Base-by-base conservation (phyloP, 345 rosid species). In the Salix koriyanagi region DNA sequence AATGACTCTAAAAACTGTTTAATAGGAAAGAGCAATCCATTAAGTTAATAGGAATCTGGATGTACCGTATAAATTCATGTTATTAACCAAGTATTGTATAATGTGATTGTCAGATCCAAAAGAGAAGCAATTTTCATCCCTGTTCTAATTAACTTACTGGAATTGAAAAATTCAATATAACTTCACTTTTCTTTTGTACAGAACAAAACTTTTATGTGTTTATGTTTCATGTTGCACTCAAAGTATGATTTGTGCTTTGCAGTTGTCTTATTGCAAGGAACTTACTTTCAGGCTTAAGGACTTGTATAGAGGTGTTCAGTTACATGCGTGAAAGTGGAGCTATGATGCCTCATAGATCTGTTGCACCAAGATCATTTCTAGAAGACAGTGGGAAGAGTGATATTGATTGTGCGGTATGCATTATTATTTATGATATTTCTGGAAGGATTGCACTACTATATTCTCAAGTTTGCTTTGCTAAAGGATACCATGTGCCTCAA, bases 221-320 rank as follows among this genome's bases (percentile, higher is more conserved):
- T 52, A 21, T 60, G 32, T 68, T 39, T 75, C 66, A 28, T 36
- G 34, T 36, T 39, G 36, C 54, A 28, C 56, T 28, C 70, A 19
- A 19, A 77, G 69, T 76, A 75, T 64, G 11, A 23, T 65, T 67
- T 70, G 79, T 68, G 68, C 69, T 79, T 74, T 82, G 82, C 93
- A 96, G 99, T 83, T 96, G 99, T 87, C 98, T 96, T 81, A 96
- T 96, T 70, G 94, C 99, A 66, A 93, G 97, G 83, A 96, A 96
- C 84, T 78, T 96, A 76, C 99, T 96, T 79, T 89, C 92, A 83
- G 99, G 99, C 82, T 86, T 96, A 86, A 96, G 90, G 91, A 90
- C 96, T 85, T 96, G 99, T 83, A 78, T 87, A 74, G 99, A 96
- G 81, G 94, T 96, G 67, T 90, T 89, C 18, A 86, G 70, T 76